Conservation (phyloP, 148 eudicot species). For the Drosera capensis region DNA sequence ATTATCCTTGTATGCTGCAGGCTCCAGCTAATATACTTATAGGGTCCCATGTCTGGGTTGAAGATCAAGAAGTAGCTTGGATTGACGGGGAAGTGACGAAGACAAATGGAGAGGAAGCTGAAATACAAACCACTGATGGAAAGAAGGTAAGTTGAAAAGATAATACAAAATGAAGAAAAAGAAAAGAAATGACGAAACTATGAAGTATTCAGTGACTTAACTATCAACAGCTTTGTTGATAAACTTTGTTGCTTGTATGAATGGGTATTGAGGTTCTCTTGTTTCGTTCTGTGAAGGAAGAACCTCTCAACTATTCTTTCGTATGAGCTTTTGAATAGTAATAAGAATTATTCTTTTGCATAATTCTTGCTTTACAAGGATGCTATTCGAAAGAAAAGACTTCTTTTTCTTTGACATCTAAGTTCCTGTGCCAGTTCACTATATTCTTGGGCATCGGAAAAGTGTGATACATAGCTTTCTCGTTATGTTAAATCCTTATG, state of each 20-base stretch:
- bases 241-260: too few relatives aligned
- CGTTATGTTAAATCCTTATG: not conserved
- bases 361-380: not conserved
- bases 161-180: not conserved
- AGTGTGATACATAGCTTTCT: not conserved
- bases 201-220: not conserved
- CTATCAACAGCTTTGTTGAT: not conserved
- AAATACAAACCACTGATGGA: constrained; percentile 30
- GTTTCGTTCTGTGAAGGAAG: too few relatives aligned
- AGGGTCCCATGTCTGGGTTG: constrained; percentile 59
- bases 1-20: constrained; percentile 16
- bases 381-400: too few relatives aligned
- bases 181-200: too few relatives aligned
- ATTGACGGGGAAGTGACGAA: constrained; percentile 45
- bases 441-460: not conserved
- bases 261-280: too few relatives aligned
- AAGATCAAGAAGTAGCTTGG: constrained; percentile 41
- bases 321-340: not conserved
- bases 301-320: too few relatives aligned
- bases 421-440: not conserved
- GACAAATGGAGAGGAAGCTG: constrained; percentile 30
- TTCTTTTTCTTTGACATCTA: not conserved
- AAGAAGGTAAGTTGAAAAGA: constrained; percentile 20
- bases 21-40: constrained; percentile 35
- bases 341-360: not conserved